phyloP scores from a whole-genome alignment of 345 rosid genomes.

The Euclidium syriacum region DNA sequence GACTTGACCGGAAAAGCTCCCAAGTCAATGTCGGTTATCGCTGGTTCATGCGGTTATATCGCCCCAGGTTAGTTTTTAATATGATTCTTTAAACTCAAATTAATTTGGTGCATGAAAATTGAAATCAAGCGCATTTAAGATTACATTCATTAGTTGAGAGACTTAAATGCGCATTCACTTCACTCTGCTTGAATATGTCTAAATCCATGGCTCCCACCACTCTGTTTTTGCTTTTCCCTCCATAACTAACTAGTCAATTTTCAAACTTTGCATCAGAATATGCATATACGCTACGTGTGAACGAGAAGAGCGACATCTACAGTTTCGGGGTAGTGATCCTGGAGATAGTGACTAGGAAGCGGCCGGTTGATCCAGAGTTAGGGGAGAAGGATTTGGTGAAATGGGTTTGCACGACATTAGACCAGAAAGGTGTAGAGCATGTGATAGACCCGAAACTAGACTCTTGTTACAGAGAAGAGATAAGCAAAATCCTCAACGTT shows the following conservation, averaged over 20 bases:
- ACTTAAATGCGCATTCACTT: conserved; percentile 31
- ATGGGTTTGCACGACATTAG: conserved; percentile 78
- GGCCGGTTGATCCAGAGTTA: conserved; percentile 66
- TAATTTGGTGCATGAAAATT: conserved; percentile 6
- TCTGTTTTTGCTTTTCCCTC: conserved; percentile 13
- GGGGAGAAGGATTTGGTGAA: conserved; percentile 96
- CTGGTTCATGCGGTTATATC: conserved; percentile 98
- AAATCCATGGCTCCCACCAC: conserved; percentile 24
- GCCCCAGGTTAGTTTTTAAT: conserved; percentile 88
- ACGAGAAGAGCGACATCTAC: conserved; percentile 99
- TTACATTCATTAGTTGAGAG: conserved; percentile 22
- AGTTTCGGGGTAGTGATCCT: conserved; percentile 95
- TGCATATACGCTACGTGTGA: conserved; percentile 93
- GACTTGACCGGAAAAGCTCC: conserved; percentile 65
- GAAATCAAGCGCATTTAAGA: conserved; percentile 12
- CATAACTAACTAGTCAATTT: neutral
- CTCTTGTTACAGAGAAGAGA: conserved; percentile 77
- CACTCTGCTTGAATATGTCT: conserved; percentile 23
- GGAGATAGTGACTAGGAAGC: conserved; percentile 84
- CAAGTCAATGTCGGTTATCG: conserved; percentile 89
- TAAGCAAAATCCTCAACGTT: conserved; percentile 77
- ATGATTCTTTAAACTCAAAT: neutral
- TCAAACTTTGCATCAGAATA: conserved; percentile 63
- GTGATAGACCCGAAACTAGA: conserved; percentile 79
- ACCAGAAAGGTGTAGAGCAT: conserved; percentile 76